These are phyloP conservation scores for Paecilomyces sp. DNA, from an alignment of 2,329 filamentous ascomycete genomes.

Conservation along the genomic window DNA sequence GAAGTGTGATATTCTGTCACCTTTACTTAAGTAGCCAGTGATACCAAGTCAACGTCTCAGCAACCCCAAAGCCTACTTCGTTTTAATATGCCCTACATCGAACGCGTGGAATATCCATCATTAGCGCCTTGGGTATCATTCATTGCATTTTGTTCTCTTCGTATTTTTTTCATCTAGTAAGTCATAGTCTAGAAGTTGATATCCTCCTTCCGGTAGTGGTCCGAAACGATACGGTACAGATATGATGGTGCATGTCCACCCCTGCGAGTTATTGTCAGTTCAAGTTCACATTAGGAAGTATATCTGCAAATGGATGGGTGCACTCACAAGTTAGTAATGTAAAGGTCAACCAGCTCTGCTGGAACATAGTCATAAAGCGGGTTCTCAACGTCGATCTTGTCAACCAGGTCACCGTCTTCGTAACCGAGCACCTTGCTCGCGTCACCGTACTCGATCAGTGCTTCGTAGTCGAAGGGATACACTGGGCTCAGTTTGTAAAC, in stretches of 20 bases:
- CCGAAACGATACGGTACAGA: slow-evolving; percentile 58
- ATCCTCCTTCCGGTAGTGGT: slow-evolving; percentile 59
- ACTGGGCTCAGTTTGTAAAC: slow-evolving; percentile 92
- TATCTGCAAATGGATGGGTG: neutral
- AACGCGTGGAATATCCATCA: neutral
- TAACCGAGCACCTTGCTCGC: slow-evolving; percentile 69
- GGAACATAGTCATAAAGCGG: slow-evolving; percentile 78
- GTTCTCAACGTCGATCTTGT: slow-evolving; percentile 69
- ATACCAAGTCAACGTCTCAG: neutral
- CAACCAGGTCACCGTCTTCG: slow-evolving; percentile 70
- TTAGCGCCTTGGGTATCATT: slow-evolving; percentile 1
- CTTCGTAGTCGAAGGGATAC: slow-evolving; percentile 74
- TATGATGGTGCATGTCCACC: slow-evolving; percentile 59
- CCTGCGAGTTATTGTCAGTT: slow-evolving; percentile 25
- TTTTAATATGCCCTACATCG: neutral
- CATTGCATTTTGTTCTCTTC: slow-evolving; percentile 7
- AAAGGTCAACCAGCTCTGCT: slow-evolving; percentile 54
- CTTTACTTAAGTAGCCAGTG: neutral
- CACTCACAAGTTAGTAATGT: slow-evolving; percentile 72
- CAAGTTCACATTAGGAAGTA: neutral
- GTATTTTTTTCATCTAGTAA: slow-evolving; percentile 2
- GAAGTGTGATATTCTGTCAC: neutral
- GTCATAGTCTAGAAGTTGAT: slow-evolving; percentile 37
- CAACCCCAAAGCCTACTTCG: neutral
- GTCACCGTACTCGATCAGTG: slow-evolving; percentile 79